Conservation (phyloP, 768 basidiomycete genomes). For the Boletus reticulatus region DNA sequence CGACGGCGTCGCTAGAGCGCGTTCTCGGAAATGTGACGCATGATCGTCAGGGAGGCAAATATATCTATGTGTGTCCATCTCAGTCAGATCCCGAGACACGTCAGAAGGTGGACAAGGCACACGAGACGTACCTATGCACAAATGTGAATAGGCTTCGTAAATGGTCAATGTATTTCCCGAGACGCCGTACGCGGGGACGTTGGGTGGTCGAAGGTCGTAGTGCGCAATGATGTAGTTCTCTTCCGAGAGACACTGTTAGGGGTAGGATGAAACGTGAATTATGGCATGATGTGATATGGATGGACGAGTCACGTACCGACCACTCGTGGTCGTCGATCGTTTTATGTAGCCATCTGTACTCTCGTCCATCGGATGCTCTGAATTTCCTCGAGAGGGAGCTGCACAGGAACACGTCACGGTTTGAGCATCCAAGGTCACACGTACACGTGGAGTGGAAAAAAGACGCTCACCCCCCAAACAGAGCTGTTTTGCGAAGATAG, state of each 20-base stretch:
- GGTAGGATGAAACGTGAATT: not conserved
- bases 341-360: constrained; percentile 67
- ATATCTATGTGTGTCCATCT: constrained; percentile 40
- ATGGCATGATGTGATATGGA: constrained; percentile 1
- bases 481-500: constrained; percentile 60
- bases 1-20: constrained; percentile 32
- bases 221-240: constrained; percentile 61
- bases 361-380: constrained; percentile 61
- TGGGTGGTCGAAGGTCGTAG: constrained; percentile 57
- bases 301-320: constrained; percentile 53
- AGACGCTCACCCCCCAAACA: constrained; percentile 61
- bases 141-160: constrained; percentile 50
- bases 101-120: not conserved
- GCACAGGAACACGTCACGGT: not conserved
- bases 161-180: constrained; percentile 65
- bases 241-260: constrained; percentile 49
- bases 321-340: constrained; percentile 63
- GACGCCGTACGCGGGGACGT: constrained; percentile 53
- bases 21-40: constrained; percentile 59
- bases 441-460: not conserved
- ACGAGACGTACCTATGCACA: constrained; percentile 50
- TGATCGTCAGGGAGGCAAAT: constrained; percentile 56
- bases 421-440: not conserved
- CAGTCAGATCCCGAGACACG: constrained; percentile 1
- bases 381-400: constrained; percentile 73